Evolutionary conservation across 306 rosid genomes (phyloP).

Genomic region (Potentilla sterilis): DNA sequence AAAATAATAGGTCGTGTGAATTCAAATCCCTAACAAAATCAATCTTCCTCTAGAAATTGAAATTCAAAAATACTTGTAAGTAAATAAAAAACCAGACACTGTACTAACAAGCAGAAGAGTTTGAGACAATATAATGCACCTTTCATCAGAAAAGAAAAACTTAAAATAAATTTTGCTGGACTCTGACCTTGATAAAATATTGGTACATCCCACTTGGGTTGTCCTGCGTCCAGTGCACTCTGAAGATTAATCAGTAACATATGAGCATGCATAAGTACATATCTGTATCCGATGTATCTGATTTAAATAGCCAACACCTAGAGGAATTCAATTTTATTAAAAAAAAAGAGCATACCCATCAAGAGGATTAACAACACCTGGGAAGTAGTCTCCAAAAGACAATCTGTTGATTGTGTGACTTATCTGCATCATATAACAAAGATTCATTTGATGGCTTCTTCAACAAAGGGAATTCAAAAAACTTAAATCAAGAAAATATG

Average conservation of each 20-base stretch:
- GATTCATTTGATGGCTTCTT: constrained; percentile 23
- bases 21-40: background rate
- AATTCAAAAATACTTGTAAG: background rate
- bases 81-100: background rate
- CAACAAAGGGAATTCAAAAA: constrained; percentile 7
- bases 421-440: constrained; percentile 44
- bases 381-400: constrained; percentile 83
- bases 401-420: constrained; percentile 86
- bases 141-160: background rate
- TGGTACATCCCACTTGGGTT: constrained; percentile 91
- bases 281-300: constrained; percentile 5
- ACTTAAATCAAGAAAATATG: background rate
- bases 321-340: constrained; percentile 6
- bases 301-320: background rate
- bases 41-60: background rate
- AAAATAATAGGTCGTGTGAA: background rate
- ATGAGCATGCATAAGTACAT: constrained; percentile 21
- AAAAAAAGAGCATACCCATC: constrained; percentile 55
- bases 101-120: background rate
- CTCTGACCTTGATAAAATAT: constrained; percentile 90
- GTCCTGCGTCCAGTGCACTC: constrained; percentile 82
- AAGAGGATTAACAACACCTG: constrained; percentile 93
- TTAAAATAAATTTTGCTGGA: background rate
- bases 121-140: background rate
- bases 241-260: constrained; percentile 33